Conservation (phyloP, 2,329 filamentous ascomycete genomes). For the Magnaporthiopsis rhizophila region DNA sequence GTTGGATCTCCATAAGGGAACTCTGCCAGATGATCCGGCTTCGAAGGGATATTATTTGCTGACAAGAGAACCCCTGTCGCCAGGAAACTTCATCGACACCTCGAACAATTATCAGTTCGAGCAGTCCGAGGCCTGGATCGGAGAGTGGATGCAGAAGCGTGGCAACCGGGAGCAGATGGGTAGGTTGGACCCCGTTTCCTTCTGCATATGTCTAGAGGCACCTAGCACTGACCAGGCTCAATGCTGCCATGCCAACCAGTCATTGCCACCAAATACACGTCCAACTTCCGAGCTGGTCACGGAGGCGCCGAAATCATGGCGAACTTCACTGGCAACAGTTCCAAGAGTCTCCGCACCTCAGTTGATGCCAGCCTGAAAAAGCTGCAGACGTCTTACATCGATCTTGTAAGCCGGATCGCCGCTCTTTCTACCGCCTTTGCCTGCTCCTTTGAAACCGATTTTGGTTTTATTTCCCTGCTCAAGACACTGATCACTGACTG, state of each 20-base stretch:
- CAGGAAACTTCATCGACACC: slow-evolving; percentile 68
- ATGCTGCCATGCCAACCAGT: slow-evolving; percentile 29
- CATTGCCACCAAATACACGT: slow-evolving; percentile 62
- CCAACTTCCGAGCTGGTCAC: slow-evolving; percentile 39
- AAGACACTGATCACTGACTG: neutral
- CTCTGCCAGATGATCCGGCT: neutral
- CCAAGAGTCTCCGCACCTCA: slow-evolving; percentile 51
- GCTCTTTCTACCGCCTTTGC: neutral
- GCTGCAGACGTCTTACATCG: slow-evolving; percentile 61
- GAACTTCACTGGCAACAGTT: slow-evolving; percentile 51
- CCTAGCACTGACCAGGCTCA: neutral
- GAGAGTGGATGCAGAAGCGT: slow-evolving; percentile 61
- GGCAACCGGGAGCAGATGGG: slow-evolving; percentile 58
- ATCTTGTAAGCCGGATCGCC: slow-evolving; percentile 38
- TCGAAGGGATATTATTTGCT: neutral
- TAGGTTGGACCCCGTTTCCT: slow-evolving; percentile 18
- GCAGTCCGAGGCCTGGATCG: slow-evolving; percentile 58
- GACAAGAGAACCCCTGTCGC: neutral
- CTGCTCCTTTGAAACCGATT: neutral
- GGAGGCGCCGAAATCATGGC: slow-evolving; percentile 34
- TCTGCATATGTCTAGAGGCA: slow-evolving; percentile 7
- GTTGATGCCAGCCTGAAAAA: slow-evolving; percentile 49
- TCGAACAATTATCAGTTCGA: slow-evolving; percentile 58
- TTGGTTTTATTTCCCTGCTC: too few relatives aligned
- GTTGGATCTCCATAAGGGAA: too few relatives aligned